phyloP scores from a whole-genome alignment of 148 eudicot genomes.

The Cornus florida region DNA sequence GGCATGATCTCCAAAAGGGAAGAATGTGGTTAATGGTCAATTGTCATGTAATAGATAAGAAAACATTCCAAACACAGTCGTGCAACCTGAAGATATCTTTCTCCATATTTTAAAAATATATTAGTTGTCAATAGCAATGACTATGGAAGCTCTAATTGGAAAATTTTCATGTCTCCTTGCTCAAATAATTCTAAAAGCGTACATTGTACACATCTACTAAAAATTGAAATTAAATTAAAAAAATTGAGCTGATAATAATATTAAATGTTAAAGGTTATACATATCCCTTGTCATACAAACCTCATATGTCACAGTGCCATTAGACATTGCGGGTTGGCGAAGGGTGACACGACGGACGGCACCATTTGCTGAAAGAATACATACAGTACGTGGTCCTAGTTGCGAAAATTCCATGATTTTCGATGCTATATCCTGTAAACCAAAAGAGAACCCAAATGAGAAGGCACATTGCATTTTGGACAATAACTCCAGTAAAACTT shows the following conservation, averaged over 20 bases:
- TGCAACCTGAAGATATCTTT: no score
- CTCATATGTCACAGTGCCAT: neutral
- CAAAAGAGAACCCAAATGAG: conserved; percentile 4
- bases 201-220: neutral
- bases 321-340: conserved; percentile 42
- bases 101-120: no score
- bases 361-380: conserved; percentile 58
- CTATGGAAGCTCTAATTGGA: neutral
- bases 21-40: no score
- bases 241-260: neutral
- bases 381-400: conserved; percentile 58
- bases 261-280: no score
- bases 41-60: no score
- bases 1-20: no score
- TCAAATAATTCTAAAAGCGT: neutral
- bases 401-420: conserved; percentile 48
- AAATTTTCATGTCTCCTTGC: neutral
- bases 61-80: no score
- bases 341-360: conserved; percentile 49
- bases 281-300: neutral
- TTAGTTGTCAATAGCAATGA: neutral
- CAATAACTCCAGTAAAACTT: neutral
- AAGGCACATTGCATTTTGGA: neutral
- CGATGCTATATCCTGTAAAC: conserved; percentile 44
- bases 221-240: neutral